Conservation (phyloP, 2,329 filamentous ascomycete genomes). For the Apiospora sp. region DNA sequence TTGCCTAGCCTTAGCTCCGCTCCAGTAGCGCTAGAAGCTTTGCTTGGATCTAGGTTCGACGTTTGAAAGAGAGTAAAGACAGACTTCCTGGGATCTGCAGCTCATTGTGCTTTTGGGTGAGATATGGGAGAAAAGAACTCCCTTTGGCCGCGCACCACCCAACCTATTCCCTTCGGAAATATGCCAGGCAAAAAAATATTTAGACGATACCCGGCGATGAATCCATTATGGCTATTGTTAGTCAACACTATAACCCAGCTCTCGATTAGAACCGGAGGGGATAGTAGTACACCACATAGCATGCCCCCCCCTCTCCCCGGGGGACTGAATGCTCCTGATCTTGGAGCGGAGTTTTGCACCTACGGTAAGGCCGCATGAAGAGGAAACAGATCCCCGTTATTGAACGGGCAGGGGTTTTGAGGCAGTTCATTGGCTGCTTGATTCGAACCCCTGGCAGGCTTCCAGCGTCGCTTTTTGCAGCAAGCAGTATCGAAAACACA, state of each 20-base stretch:
- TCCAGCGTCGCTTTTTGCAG: not conserved
- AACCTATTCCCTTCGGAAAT: not conserved
- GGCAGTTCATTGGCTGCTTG: slow-evolving; percentile 2
- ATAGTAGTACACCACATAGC: not conserved
- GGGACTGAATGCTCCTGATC: slow-evolving; percentile 7
- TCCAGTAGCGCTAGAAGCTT: slow-evolving; percentile 6
- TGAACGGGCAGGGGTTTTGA: not conserved
- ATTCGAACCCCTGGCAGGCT: not conserved
- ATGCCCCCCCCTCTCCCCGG: not conserved
- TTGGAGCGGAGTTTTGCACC: not conserved
- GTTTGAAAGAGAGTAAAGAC: not conserved
- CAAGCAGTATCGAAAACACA: slow-evolving; percentile 2
- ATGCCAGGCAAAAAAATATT: not conserved
- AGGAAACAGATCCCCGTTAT: not conserved
- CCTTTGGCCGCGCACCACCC: not conserved
- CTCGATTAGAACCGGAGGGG: not conserved
- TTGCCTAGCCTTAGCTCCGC: not conserved
- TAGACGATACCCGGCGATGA: not conserved
- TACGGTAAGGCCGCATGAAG: not conserved
- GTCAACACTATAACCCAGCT: no score
- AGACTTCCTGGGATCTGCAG: not conserved
- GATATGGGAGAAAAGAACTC: not conserved
- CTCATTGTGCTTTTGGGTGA: not conserved
- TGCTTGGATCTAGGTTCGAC: not conserved
- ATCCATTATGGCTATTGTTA: not conserved